Base-by-base conservation (phyloP, 2,329 filamentous ascomycete species). In the Aspergillus floridensis region DNA sequence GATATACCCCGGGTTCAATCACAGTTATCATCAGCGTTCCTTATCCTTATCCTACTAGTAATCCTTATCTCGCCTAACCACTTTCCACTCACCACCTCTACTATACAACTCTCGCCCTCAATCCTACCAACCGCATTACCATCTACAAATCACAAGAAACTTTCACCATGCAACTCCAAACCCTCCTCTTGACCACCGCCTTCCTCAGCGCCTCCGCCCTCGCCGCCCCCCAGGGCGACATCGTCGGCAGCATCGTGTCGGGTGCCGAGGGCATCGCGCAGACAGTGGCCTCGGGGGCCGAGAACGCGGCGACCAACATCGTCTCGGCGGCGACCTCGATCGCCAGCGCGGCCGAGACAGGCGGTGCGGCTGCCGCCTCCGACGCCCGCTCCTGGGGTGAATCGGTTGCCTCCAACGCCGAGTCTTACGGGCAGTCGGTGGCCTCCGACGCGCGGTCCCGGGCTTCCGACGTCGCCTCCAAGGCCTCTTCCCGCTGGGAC, bases 101-200 rank as follows among this genome's bases (percentile, higher is more conserved):
- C 32, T 35, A 35, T 35, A 35, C 14, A 35, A 16, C 32, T 44
- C 32, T 35, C 32, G 32, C 32, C 14, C 12, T 44, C 38, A 44
- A 5, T 19, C 16, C 5, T 44, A 44, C 14, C 38, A 44, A 44
- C 38, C 12, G n/a, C 16, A 41, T 7, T 5, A 16, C 16, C 16
- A 7, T n/a, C 38, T 5, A 3, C 38, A 4, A n/a, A 16, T 5
- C 14, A 44, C 6, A 10, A 19, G n/a, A 57, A n/a, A 55, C 47
- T 49, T 21, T n/a, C 63, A 65, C 46, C 61, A 72, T 72, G 70
- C 69, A 72, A 59, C 65, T 70, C 63, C 38, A 19, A 14, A 65
- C 65, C 51, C 53, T 66, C 44, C 38, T 44, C 6, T 50, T 71
- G 58, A 57, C 65, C 59, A 68, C 69, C 35, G 49, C 62, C 38